These are phyloP conservation scores for Calycina herbarum DNA, from an alignment of 2,329 filamentous ascomycete genomes.

Conservation along the genomic window DNA sequence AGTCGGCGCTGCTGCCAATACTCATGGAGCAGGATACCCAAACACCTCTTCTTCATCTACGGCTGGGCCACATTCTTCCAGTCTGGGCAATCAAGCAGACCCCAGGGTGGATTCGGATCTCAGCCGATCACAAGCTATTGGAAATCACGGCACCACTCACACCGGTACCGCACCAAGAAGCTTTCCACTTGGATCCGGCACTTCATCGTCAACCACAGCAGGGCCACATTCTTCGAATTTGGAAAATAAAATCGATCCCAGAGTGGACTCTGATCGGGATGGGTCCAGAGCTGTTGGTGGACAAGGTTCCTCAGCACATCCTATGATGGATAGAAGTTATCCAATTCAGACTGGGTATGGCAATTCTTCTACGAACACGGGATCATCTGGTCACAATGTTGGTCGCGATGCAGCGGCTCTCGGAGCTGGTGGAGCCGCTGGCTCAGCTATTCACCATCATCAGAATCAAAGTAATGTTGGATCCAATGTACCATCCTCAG, in stretches of 20 bases:
- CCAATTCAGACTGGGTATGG: neutral
- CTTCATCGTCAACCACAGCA: constrained; percentile 34
- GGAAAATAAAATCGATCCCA: constrained; percentile 51
- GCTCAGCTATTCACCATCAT: constrained; percentile 1
- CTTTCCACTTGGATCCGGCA: neutral
- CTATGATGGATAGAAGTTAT: constrained; percentile 3
- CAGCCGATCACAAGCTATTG: constrained; percentile 46
- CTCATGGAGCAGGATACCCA: constrained; percentile 4
- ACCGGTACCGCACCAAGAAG: constrained; percentile 6
- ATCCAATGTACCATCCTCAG: neutral
- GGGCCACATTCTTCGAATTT: constrained; percentile 39
- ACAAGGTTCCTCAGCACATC: neutral
- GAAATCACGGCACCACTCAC: neutral
- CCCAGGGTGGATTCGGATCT: constrained; percentile 50
- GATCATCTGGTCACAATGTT: neutral
- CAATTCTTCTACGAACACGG: neutral
- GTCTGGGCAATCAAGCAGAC: constrained; percentile 47
- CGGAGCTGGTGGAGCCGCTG: neutral
- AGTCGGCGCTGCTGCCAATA: neutral
- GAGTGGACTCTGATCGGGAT: constrained; percentile 53
- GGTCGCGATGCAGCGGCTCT: neutral
- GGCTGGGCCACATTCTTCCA: constrained; percentile 37
- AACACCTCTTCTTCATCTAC: constrained; percentile 27
- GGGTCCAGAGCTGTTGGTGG: constrained; percentile 50
- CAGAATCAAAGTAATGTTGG: neutral